These are phyloP conservation scores for Cercospora sesami DNA, from an alignment of 2,329 filamentous ascomycete species.

Conservation along the genomic window DNA sequence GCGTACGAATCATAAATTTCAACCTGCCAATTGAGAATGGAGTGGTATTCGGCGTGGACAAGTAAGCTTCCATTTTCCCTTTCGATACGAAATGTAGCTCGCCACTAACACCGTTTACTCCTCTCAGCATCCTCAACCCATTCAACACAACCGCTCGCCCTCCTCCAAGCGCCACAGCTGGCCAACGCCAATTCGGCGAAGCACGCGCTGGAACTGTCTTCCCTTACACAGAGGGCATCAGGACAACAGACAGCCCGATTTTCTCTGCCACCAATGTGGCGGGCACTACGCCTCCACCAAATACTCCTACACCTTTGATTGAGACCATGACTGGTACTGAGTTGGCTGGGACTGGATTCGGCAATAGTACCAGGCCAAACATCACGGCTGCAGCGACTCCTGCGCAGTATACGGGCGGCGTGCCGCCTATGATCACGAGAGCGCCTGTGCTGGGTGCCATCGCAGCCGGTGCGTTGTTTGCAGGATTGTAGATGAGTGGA, in stretches of 20 bases:
- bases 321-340: conserved; percentile 1
- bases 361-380: not conserved
- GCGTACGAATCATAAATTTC: not conserved
- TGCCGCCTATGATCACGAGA: not conserved
- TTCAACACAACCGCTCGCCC: not conserved
- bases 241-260: not conserved
- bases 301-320: not conserved
- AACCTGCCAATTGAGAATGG: not conserved
- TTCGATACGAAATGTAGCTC: too few species aligned
- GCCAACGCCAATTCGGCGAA: conserved; percentile 1
- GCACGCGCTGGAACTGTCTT: not conserved
- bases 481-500: not conserved
- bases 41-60: not conserved
- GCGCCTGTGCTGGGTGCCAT: not conserved
- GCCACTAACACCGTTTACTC: not conserved
- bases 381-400: not conserved
- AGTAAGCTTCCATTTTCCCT: not conserved
- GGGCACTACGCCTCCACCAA: not conserved
- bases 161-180: not conserved
- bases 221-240: conserved; percentile 1
- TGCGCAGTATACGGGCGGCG: not conserved
- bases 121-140: not conserved
- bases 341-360: not conserved
- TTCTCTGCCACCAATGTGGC: not conserved
- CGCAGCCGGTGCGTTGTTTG: not conserved